These are phyloP conservation scores for Artomyces pyxidatus DNA, from an alignment of 768 basidiomycete species.

Conservation along the genomic window DNA sequence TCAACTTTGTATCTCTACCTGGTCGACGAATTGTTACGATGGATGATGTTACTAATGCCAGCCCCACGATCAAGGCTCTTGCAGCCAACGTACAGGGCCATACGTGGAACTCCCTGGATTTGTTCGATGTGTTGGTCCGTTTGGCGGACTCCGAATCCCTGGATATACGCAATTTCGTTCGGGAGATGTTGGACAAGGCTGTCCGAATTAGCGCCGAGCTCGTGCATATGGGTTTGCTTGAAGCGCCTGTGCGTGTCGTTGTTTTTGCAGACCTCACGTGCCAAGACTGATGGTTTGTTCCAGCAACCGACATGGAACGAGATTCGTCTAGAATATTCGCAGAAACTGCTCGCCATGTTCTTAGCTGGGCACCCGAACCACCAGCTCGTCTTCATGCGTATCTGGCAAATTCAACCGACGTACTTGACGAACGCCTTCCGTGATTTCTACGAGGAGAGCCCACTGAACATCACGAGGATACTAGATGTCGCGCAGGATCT, in stretches of 20 bases:
- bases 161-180: slow-evolving; percentile 69
- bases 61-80: slow-evolving; percentile 86
- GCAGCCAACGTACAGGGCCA: slow-evolving; percentile 87
- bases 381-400: slow-evolving; percentile 93
- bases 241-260: slow-evolving; percentile 65
- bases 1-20: slow-evolving; percentile 86
- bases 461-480: slow-evolving; percentile 89
- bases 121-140: slow-evolving; percentile 83
- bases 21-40: slow-evolving; percentile 78
- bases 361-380: slow-evolving; percentile 90
- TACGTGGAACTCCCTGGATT: slow-evolving; percentile 90
- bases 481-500: slow-evolving; percentile 93
- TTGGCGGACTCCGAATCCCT: slow-evolving; percentile 61
- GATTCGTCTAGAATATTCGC: slow-evolving; percentile 79
- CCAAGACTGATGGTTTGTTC: slow-evolving; percentile 9
- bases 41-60: slow-evolving; percentile 78
- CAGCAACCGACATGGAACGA: slow-evolving; percentile 83
- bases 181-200: slow-evolving; percentile 91
- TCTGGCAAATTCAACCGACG: slow-evolving; percentile 85
- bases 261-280: background rate
- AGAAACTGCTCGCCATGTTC: slow-evolving; percentile 82
- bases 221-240: slow-evolving; percentile 86
- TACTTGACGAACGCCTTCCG: slow-evolving; percentile 85
- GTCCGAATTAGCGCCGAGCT: slow-evolving; percentile 91
- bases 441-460: slow-evolving; percentile 87